Base-by-base conservation (phyloP, 2,329 filamentous ascomycete species). In the Lasiodiplodia hormozganensis region DNA sequence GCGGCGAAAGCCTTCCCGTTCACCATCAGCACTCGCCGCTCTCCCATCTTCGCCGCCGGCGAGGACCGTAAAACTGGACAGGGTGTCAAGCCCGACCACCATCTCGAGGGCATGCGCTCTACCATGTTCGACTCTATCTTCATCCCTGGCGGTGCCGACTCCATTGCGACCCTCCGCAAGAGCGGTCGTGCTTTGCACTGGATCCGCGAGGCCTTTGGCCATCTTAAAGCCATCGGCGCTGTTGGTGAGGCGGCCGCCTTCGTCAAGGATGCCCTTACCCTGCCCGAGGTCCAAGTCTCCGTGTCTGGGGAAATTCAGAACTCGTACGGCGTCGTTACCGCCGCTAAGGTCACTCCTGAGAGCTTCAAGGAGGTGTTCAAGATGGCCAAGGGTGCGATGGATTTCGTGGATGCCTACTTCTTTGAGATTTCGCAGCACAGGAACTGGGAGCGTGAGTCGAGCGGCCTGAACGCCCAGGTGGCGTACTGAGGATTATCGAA, bases 41-140 rank as follows among this genome's bases (percentile, higher is more conserved):
- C 87, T 49, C 84, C 88, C 38, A 87, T 95, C 69, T 89, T 84
- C 65, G 86, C 90, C 7, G 86, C 85, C 0, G 87, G 87, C 8
- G 86, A 87, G 69, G 84, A 87, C 71, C 85, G 85, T 58, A 81
- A 80, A 0, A 76, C 79, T 2, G 80, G 83, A 49, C 85, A 85
- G 67, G 88, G 88, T 5, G 80, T 92, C 0, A 80, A 86, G 28
- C 89, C 93, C 0, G 90, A 94, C 72, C 92, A 96, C 76, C 91
- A 94, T 76, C 87, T 95, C 62, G 90, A 94, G 72, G 92, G 91
- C 0, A 89, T 91, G 86, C 87, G 92, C 18, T 92, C 89, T 34
- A 93, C 90, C 43, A 88, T 96, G 85, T 95, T 95, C 71, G 93
- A 96, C 76, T 89, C 91, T 0, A 76, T 94, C 34, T 94, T 93